Evolutionary conservation across 352 stramenopile species (phyloP), one percentile per base, ranked within the genome.

Genomic region (Aphanomyces stellatus): DNA sequence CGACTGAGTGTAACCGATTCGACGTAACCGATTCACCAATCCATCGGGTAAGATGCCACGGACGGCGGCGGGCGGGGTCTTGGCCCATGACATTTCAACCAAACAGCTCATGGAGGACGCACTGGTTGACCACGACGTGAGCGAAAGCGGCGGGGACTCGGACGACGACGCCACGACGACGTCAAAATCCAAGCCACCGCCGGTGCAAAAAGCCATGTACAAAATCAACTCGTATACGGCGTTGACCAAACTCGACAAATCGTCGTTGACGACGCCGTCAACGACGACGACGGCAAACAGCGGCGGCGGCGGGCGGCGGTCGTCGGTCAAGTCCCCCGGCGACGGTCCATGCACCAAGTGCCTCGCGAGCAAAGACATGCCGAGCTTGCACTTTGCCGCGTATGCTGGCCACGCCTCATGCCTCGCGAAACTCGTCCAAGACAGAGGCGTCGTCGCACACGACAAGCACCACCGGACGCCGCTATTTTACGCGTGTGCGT

Each of bases 401-500:
- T 88, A 87, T 55, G 74, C 69, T 10, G 80, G 80, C 4, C 80
- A 88, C 51, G 34, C 68, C 1, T 43, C 40, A 1, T 88, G 80
- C 41, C 74, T 88, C 3, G 35, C 56, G 24, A 51, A 67, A 10
- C 59, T 86, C 2, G 51, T 86, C 3, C 30, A 37, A 42, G 49
- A 57, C 25, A 69, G 65, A 55, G 69, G 43, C 0, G 48, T 51
- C 33, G 43, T n/a, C 2, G 74, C 69, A 43, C 57, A 81, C 2
- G 80, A 88, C 69, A 88, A 85, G 57, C 84, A 88, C 62, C 75
- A 80, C 3, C 75, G 80, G 17, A 88, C 80, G 17, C 80, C 80
- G n/a, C 64, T 88, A 37, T 88, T 88, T 37, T 88, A 88, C 64
- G 72, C 76, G 15, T 88, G 80, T 30, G 80, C 80, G n/a, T 75